Conservation (phyloP, 495 filamentous ascomycete genomes). For the Lasiosphaeria miniovina region DNA sequence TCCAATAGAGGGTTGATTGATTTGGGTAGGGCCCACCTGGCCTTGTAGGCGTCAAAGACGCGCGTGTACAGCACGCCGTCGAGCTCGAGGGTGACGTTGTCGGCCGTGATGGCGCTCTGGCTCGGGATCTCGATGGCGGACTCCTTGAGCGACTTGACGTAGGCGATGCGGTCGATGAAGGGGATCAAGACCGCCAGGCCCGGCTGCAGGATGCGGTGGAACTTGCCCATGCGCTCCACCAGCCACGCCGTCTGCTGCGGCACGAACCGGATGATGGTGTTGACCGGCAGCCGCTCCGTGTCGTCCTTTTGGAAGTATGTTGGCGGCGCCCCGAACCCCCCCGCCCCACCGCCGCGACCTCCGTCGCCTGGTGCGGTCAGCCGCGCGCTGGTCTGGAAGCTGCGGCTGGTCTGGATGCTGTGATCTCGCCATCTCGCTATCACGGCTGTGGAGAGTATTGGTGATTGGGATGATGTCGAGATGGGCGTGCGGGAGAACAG, state of each 20-base stretch:
- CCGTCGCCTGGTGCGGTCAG: conserved; percentile 15
- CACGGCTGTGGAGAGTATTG: conserved; percentile 6
- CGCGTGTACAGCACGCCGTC: conserved; percentile 94
- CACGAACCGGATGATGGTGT: conserved; percentile 94
- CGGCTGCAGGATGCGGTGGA: conserved; percentile 85
- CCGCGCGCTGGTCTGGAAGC: conserved; percentile 21
- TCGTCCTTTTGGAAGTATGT: conserved; percentile 52
- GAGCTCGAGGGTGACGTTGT: conserved; percentile 95
- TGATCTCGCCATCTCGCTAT: neutral
- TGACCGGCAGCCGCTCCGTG: conserved; percentile 66
- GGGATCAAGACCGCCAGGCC: conserved; percentile 87
- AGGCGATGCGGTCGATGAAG: conserved; percentile 92
- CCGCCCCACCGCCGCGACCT: neutral
- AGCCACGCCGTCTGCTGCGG: conserved; percentile 99
- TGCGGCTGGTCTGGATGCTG: conserved; percentile 5
- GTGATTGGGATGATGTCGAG: conserved; percentile 19
- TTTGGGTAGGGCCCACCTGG: conserved; percentile 55
- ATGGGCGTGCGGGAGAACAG: conserved; percentile 5
- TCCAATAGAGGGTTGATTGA: conserved; percentile 1
- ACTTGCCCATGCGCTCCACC: conserved; percentile 98
- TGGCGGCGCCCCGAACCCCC: conserved; percentile 31
- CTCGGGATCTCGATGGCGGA: conserved; percentile 89
- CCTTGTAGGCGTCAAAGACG: conserved; percentile 96
- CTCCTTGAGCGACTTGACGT: conserved; percentile 97
- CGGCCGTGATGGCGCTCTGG: conserved; percentile 95